Percentiles rank a stretch among this genome's conserved stretches.
Evolutionary conservation across 2,329 filamentous ascomycete species (phyloP).

Genomic region (Colletotrichum destructivum): DNA sequence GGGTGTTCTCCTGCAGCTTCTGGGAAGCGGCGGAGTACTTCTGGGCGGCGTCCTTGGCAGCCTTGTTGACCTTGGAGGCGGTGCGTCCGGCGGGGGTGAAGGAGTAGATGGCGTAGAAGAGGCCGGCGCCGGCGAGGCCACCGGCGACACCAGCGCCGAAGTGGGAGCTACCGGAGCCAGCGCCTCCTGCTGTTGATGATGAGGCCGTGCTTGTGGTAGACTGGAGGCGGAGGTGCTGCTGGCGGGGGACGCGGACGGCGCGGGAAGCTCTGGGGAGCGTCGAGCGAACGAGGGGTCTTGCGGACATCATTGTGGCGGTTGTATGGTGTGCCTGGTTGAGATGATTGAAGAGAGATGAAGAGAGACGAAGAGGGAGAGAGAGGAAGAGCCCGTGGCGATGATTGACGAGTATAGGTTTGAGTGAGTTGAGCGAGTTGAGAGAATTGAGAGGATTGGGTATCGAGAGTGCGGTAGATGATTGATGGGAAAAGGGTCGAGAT

Average conservation of each 20-base stretch:
- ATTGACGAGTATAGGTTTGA: neutral
- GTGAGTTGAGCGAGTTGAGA: no score
- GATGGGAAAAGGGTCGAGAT: neutral
- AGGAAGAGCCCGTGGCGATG: no score
- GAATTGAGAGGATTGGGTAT: slow-evolving; percentile 3
- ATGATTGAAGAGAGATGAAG: neutral
- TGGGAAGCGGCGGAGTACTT: slow-evolving; percentile 73
- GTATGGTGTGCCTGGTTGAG: neutral
- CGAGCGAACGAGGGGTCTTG: slow-evolving; percentile 50
- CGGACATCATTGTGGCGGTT: slow-evolving; percentile 49
- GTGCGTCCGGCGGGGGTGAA: slow-evolving; percentile 61
- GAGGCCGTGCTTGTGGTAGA: slow-evolving; percentile 56
- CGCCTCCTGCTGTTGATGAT: slow-evolving; percentile 45
- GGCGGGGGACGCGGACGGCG: slow-evolving; percentile 46
- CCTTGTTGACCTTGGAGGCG: slow-evolving; percentile 61
- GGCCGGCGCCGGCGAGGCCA: slow-evolving; percentile 58
- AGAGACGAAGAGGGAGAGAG: neutral
- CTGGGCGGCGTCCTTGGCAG: slow-evolving; percentile 68
- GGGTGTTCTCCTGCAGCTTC: slow-evolving; percentile 74
- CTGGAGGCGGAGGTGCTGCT: slow-evolving; percentile 56
- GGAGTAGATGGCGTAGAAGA: slow-evolving; percentile 61
- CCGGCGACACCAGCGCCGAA: slow-evolving; percentile 60
- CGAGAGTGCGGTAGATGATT: neutral
- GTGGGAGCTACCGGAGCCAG: slow-evolving; percentile 49
- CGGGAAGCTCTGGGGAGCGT: slow-evolving; percentile 49